These are phyloP conservation scores for Eucalyptus caleyi DNA, from an alignment of 345 rosid species.

Conservation along the genomic window DNA sequence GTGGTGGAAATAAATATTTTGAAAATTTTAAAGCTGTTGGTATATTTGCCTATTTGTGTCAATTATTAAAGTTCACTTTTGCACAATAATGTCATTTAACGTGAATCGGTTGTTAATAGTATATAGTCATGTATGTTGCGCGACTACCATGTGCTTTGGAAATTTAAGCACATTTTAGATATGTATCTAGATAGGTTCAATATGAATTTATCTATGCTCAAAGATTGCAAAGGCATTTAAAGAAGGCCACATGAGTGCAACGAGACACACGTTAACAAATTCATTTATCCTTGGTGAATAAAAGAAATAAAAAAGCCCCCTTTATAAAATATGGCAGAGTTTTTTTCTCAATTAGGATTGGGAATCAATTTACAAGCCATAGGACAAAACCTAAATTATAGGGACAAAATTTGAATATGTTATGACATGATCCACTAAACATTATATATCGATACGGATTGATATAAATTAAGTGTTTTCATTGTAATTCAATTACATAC, in stretches of 20 bases:
- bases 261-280: not conserved
- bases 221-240: not conserved
- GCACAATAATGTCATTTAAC: not conserved
- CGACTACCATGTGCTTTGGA: not conserved
- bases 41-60: not conserved
- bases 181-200: not conserved
- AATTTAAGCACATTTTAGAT: not conserved
- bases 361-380: not conserved
- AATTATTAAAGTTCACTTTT: not conserved
- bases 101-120: not conserved
- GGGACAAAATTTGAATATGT: rapidly evolving
- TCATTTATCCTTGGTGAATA: not conserved
- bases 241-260: not conserved
- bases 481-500: not conserved
- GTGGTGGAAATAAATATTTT: not conserved
- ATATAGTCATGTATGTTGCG: not conserved
- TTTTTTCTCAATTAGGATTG: no score
- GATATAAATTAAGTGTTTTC: rapidly evolving
- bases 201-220: not conserved
- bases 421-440: not conserved
- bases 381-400: rapidly evolving
- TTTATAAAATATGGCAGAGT: not conserved
- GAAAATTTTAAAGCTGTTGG: not conserved
- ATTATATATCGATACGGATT: rapidly evolving
- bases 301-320: not conserved